Conservation (phyloP, 805 yeast genomes). For the Wickerhamiella bombiphila region DNA sequence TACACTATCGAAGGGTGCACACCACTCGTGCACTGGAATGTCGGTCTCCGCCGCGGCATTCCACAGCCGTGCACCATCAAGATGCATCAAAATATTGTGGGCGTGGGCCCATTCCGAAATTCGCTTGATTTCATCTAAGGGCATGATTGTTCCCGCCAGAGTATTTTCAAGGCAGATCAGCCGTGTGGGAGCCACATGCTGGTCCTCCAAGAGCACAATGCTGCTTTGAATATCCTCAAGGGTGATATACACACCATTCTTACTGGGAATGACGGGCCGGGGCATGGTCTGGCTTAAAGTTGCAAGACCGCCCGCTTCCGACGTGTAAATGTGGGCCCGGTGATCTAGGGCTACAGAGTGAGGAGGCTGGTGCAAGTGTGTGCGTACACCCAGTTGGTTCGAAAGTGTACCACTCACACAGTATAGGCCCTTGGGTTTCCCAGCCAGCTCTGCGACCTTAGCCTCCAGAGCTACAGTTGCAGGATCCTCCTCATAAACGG, state of each 20-base stretch:
- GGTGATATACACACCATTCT: conserved; percentile 61
- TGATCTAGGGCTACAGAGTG: conserved; percentile 74
- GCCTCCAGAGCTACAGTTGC: conserved; percentile 52
- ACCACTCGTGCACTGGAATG: conserved; percentile 50
- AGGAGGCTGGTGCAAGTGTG: conserved; percentile 69
- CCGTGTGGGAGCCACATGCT: conserved; percentile 79
- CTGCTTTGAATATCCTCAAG: conserved; percentile 59
- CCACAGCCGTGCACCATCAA: conserved; percentile 95
- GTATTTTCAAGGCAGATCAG: conserved; percentile 81
- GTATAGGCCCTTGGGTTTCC: conserved; percentile 66
- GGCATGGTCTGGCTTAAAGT: conserved; percentile 87
- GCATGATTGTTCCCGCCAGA: conserved; percentile 66
- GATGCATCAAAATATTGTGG: conserved; percentile 49
- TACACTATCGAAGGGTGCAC: conserved; percentile 71
- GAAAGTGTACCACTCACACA: conserved; percentile 85
- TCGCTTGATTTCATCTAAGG: conserved; percentile 58
- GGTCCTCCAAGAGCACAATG: conserved; percentile 62
- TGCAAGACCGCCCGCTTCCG: conserved; percentile 88
- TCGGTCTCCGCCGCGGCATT: conserved; percentile 72
- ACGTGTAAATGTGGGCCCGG: conserved; percentile 67
- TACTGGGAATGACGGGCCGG: conserved; percentile 55
- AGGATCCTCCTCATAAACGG: conserved; percentile 76
- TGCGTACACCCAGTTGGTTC: conserved; percentile 71
- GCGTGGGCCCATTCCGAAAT: conserved; percentile 57
- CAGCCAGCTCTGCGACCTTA: conserved; percentile 52